Conservation (phyloP, 768 basidiomycete genomes). For the Tricholoma sp. region DNA sequence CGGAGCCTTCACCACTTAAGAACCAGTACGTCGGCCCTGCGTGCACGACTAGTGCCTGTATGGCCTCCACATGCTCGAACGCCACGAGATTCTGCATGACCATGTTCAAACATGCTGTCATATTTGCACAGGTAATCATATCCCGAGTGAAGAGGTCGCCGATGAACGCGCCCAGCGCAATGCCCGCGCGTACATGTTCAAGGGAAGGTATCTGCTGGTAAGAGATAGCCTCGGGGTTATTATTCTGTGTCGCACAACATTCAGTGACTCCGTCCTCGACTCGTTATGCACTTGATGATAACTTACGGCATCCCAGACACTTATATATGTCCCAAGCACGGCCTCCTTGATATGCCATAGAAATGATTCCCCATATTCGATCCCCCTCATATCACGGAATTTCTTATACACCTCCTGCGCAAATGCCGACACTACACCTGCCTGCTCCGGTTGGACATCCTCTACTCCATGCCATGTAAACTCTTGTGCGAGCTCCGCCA, state of each 20-base stretch:
- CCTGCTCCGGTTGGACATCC: constrained; percentile 3
- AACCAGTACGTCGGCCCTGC: constrained; percentile 14
- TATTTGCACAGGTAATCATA: constrained; percentile 9
- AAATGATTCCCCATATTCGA: constrained; percentile 9
- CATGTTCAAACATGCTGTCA: constrained; percentile 10
- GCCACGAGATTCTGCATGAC: constrained; percentile 14
- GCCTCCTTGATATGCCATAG: constrained; percentile 15
- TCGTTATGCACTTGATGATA: background rate
- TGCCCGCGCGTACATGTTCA: constrained; percentile 3
- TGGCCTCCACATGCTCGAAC: constrained; percentile 14
- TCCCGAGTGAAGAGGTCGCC: constrained; percentile 9
- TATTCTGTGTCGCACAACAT: constrained; percentile 3
- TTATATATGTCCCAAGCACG: constrained; percentile 14
- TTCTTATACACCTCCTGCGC: constrained; percentile 6
- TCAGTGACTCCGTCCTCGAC: background rate
- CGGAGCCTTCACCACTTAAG: constrained; percentile 9
- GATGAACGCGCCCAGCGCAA: constrained; percentile 9
- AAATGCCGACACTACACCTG: constrained; percentile 7
- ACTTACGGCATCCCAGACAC: constrained; percentile 19
- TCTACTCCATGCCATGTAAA: constrained; percentile 14
- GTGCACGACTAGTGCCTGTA: constrained; percentile 9
- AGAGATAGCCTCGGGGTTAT: constrained; percentile 12
- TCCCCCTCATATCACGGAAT: constrained; percentile 9
- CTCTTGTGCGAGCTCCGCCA: constrained; percentile 16
- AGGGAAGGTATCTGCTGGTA: constrained; percentile 5